Percentiles rank a stretch among this genome's conserved stretches.
phyloP scores from a whole-genome alignment of 768 basidiomycete genomes.

The Panaeolus papilionaceus region DNA sequence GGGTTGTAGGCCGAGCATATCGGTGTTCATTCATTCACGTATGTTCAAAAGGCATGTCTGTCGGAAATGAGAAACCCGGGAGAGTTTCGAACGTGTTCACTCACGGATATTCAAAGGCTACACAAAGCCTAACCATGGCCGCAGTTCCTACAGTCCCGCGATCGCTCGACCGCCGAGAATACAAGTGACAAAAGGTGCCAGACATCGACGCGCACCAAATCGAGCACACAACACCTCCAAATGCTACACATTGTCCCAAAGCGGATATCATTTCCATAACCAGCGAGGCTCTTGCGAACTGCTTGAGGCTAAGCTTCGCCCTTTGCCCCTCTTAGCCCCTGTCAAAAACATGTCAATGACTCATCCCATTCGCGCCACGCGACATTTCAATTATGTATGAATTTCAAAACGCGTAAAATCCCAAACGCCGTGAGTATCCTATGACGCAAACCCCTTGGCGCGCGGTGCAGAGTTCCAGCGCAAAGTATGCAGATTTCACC shows the following conservation, averaged over 20 bases:
- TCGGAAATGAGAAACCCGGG: neutral
- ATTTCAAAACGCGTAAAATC: neutral
- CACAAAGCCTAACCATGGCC: neutral
- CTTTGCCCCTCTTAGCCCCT: neutral
- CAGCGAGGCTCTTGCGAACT: neutral
- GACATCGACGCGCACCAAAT: neutral
- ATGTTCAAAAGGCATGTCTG: neutral
- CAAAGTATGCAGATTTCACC: neutral
- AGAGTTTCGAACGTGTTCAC: too few species aligned
- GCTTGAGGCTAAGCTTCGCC: too few species aligned
- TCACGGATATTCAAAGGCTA: neutral
- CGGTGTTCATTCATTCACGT: neutral
- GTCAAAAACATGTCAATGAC: neutral
- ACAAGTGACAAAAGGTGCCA: neutral
- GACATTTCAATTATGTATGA: neutral
- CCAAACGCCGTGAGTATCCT: neutral
- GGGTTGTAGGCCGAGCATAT: neutral
- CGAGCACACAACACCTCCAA: constrained; percentile 1
- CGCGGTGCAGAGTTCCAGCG: neutral
- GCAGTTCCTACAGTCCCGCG: too few species aligned
- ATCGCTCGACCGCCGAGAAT: too few species aligned
- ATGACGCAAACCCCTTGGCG: constrained; percentile 6
- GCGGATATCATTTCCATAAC: constrained; percentile 5
- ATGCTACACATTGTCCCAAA: neutral
- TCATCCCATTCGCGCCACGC: neutral